Evolutionary conservation across 2,329 filamentous ascomycete species (phyloP).

Genomic region (Exophiala aquamarina): DNA sequence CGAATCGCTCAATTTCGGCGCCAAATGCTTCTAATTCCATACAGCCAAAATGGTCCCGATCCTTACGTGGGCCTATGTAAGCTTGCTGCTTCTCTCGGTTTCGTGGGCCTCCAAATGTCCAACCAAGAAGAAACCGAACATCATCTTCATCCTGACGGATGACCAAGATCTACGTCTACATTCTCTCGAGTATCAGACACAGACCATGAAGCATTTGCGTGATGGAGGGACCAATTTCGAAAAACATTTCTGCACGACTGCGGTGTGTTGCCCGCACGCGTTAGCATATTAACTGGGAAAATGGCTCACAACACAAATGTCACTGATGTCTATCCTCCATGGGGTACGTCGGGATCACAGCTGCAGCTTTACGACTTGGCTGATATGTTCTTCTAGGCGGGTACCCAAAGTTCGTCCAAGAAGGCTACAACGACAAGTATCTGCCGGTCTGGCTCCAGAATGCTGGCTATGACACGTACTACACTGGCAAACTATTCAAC

Average conservation of each 20-base stretch:
- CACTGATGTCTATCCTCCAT: slow-evolving; percentile 53
- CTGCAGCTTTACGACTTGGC: not conserved
- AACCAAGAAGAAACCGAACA: slow-evolving; percentile 56
- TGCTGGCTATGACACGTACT: slow-evolving; percentile 54
- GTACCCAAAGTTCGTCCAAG: slow-evolving; percentile 53
- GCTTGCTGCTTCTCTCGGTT: too few relatives aligned
- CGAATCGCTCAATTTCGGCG: too few relatives aligned
- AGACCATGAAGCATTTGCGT: slow-evolving; percentile 55
- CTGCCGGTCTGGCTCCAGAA: slow-evolving; percentile 54
- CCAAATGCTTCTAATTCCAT: too few relatives aligned
- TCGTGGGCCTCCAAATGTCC: too few relatives aligned
- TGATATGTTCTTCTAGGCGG: slow-evolving; percentile 29
- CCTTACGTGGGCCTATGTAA: too few relatives aligned
- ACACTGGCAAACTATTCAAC: slow-evolving; percentile 57
- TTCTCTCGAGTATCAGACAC: slow-evolving; percentile 62
- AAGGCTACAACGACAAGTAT: slow-evolving; percentile 52
- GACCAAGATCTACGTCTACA: slow-evolving; percentile 65
- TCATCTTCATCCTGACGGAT: slow-evolving; percentile 67
- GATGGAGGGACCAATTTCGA: slow-evolving; percentile 60
- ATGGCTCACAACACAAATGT: slow-evolving; percentile 71
- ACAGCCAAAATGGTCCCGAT: too few relatives aligned
- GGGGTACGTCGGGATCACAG: slow-evolving; percentile 8
- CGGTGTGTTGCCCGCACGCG: slow-evolving; percentile 69
- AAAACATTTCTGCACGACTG: slow-evolving; percentile 65
- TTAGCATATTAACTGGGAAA: slow-evolving; percentile 64